Conservation (phyloP, 352 stramenopile genomes). For the Globisporangium yorkense region DNA sequence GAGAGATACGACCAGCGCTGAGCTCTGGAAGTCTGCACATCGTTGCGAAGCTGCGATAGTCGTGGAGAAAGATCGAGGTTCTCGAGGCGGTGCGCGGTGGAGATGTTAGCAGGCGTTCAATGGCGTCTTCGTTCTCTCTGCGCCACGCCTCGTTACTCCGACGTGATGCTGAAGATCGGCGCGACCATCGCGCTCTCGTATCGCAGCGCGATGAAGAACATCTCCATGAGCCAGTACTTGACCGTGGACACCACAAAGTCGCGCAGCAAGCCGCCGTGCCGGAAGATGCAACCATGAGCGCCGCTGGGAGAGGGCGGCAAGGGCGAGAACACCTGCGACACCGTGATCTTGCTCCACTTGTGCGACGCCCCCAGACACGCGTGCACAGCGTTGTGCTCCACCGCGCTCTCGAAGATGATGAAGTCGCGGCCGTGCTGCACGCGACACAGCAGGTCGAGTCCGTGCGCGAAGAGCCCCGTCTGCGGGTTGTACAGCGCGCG, state of each 20-base stretch:
- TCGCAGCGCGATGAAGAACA: constrained; percentile 55
- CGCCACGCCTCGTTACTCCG: constrained; percentile 4
- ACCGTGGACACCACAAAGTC: constrained; percentile 31
- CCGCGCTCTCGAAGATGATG: constrained; percentile 45
- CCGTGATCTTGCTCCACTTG: constrained; percentile 43
- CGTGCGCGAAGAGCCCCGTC: constrained; percentile 44
- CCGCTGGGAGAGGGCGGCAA: neutral
- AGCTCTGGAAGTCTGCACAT: too few relatives aligned
- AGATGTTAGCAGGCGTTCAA: too few relatives aligned
- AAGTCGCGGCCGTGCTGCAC: constrained; percentile 38
- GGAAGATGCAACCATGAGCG: constrained; percentile 28
- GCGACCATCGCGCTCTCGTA: constrained; percentile 53
- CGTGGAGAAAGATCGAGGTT: too few relatives aligned
- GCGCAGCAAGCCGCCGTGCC: constrained; percentile 46
- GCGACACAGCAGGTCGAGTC: constrained; percentile 47
- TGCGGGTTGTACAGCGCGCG: constrained; percentile 52
- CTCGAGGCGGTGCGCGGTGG: too few relatives aligned
- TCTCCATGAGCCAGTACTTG: constrained; percentile 49
- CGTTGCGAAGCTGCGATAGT: too few relatives aligned
- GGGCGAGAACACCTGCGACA: constrained; percentile 40
- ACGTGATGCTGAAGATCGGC: constrained; percentile 30
- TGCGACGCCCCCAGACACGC: constrained; percentile 40
- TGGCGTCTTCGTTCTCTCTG: too few relatives aligned
- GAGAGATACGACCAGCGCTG: too few relatives aligned
- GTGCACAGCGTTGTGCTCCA: constrained; percentile 51